Percentiles rank a stretch among this genome's conserved stretches.
Evolutionary conservation across 2,329 filamentous ascomycete species (phyloP).

Genomic region (Talaromyces sp.): DNA sequence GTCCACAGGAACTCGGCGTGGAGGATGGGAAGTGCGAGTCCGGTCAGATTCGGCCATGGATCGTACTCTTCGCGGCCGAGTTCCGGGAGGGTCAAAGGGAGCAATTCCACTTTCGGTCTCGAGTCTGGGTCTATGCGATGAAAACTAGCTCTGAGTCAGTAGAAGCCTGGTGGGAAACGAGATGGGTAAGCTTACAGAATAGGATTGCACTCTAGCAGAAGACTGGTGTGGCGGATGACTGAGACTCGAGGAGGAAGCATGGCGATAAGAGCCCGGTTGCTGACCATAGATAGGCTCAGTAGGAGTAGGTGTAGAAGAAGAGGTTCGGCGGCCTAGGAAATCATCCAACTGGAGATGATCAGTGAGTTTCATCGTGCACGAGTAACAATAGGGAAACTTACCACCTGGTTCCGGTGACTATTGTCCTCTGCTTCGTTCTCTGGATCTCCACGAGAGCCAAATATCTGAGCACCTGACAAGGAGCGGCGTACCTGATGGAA

Average conservation of each 20-base stretch:
- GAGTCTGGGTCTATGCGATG: constrained; percentile 13
- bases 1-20: constrained; percentile 27
- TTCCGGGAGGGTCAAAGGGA: constrained; percentile 12
- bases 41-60: constrained; percentile 20
- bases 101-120: constrained; percentile 3
- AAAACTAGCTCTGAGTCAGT: constrained; percentile 15
- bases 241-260: constrained; percentile 20
- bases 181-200: constrained; percentile 9
- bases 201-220: constrained; percentile 12
- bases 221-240: constrained; percentile 20
- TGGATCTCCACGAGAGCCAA: constrained; percentile 22
- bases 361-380: neutral
- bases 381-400: neutral
- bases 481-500: constrained; percentile 32
- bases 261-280: constrained; percentile 13
- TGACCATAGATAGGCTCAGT: constrained; percentile 13
- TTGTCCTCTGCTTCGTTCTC: constrained; percentile 13
- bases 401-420: neutral
- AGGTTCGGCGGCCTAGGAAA: constrained; percentile 10
- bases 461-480: constrained; percentile 24
- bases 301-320: neutral
- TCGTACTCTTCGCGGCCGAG: constrained; percentile 17
- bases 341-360: constrained; percentile 6
- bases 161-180: neutral
- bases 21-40: constrained; percentile 16